Evolutionary conservation across 352 stramenopile species (phyloP), one percentile per base, ranked within the genome.

Genomic region (Globisporangium iwayamae): DNA sequence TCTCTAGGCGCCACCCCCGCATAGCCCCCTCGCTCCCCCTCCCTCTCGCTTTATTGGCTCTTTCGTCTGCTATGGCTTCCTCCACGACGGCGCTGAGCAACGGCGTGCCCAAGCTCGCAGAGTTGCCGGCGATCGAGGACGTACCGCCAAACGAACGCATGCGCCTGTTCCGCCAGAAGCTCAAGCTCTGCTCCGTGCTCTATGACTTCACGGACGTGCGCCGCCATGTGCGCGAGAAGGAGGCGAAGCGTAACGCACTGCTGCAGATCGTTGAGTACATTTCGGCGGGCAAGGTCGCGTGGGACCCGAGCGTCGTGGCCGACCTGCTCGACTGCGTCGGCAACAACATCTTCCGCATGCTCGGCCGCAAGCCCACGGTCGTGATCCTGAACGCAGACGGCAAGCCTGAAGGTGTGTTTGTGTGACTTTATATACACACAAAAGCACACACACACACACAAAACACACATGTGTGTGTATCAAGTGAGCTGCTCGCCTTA

Each of bases 201-300:
- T 83, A 85, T 64, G 79, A 89, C 58, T 89, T 89, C 60, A 69
- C 62, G 16, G 77, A 89, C 50, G 74, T 79, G 61, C 75, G 76
- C 52, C 85, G 84, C 36, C 75, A 89, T 22, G 72, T 83, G 62
- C 77, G 79, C 25, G 79, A 89, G 68, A 89, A 89, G 47, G 79
- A 89, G 56, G 75, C 71, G 65, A 99, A 99, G 81, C 87, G 96
- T 45, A 96, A 98, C 65, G 98, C 96, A 13, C 75, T 99, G 43
- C 79, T 99, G 34, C 96, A 99, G 72, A 85, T 99, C 10, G 95
- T 98, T 25, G 96, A 99, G 75, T 98, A 98, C 32, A 98, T 98
- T 67, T 97, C 91, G 22, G 70, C 74, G 39, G 86, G 89, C 10
- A 89, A 96, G 67, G 77, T 85, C 45, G 70, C 61, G 28, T 88